A percentile compares a stretch with the other conserved stretches of the same genome.
phyloP scores from a whole-genome alignment of 495 filamentous ascomycete species.

The Daldinia decipiens region DNA sequence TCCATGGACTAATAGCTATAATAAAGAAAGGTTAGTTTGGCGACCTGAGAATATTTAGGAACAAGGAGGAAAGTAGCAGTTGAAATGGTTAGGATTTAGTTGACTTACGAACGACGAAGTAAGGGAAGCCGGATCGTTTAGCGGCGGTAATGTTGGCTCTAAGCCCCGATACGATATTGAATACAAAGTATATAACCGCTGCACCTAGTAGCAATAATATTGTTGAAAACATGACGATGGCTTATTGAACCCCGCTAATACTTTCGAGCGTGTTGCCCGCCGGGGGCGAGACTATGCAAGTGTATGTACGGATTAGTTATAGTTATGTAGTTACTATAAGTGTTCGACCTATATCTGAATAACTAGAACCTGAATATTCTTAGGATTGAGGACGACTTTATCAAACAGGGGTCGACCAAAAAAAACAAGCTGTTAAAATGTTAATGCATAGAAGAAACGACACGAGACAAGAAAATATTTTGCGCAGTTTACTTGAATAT shows the following conservation, averaged over 20 bases:
- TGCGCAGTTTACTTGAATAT: background rate
- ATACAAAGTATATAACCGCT: conserved; percentile 33
- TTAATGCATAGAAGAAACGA: background rate
- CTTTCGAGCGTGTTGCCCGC: background rate
- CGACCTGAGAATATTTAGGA: background rate
- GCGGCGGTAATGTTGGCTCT: conserved; percentile 55
- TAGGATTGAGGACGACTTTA: background rate
- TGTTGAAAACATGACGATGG: conserved; percentile 13
- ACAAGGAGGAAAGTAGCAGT: background rate
- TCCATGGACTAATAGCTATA: conserved; percentile 55
- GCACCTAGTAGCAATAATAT: conserved; percentile 32
- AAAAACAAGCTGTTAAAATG: background rate
- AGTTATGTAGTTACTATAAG: background rate
- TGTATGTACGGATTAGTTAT: no score
- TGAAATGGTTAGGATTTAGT: conserved; percentile 9
- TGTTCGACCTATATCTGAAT: background rate
- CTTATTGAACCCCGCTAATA: background rate
- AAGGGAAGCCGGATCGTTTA: conserved; percentile 56
- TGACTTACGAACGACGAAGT: conserved; percentile 59
- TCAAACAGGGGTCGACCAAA: background rate
- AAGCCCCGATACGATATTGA: conserved; percentile 46
- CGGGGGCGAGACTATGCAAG: background rate
- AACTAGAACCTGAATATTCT: background rate
- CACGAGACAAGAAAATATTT: background rate
- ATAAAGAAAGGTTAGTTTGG: conserved; percentile 8